Evolutionary conservation across 768 basidiomycete genomes (phyloP).

Genomic region (Albatrellus ellisii): DNA sequence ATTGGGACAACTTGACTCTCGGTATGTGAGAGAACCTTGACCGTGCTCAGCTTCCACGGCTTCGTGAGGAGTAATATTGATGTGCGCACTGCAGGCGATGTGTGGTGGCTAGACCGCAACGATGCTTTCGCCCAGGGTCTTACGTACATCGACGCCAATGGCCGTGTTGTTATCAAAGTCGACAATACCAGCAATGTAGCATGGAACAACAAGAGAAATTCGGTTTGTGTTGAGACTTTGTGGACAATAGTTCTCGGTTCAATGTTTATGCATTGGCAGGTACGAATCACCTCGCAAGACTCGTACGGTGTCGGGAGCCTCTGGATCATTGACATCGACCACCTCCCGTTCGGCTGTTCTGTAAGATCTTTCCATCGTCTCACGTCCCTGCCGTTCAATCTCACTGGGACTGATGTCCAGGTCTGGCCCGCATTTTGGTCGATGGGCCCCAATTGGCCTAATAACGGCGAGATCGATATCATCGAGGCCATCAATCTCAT

Average conservation of each 20-base stretch:
- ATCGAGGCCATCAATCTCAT: conserved; percentile 38
- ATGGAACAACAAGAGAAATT: conserved; percentile 38
- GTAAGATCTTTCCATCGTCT: conserved; percentile 19
- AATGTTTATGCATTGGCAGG: conserved; percentile 17
- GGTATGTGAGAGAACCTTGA: conserved; percentile 15
- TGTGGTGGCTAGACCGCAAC: conserved; percentile 38
- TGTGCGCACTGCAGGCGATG: conserved; percentile 34
- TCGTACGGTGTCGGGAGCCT: conserved; percentile 30
- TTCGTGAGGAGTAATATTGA: too few species aligned
- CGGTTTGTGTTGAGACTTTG: conserved; percentile 38
- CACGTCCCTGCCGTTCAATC: conserved; percentile 6
- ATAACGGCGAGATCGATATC: conserved; percentile 27
- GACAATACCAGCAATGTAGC: conserved; percentile 53
- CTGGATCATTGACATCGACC: conserved; percentile 32
- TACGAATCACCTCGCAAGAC: conserved; percentile 32
- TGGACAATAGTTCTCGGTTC: not conserved
- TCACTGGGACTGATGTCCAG: conserved; percentile 12
- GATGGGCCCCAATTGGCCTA: conserved; percentile 28
- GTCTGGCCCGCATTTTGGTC: conserved; percentile 29
- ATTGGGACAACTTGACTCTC: conserved; percentile 27
- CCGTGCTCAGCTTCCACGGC: not conserved
- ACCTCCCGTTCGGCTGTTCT: conserved; percentile 46
- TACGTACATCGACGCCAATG: conserved; percentile 44
- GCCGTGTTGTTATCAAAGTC: conserved; percentile 60
- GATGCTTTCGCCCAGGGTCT: conserved; percentile 35